Evolutionary conservation across 345 rosid genomes (phyloP).

Genomic region (Draba incana): DNA sequence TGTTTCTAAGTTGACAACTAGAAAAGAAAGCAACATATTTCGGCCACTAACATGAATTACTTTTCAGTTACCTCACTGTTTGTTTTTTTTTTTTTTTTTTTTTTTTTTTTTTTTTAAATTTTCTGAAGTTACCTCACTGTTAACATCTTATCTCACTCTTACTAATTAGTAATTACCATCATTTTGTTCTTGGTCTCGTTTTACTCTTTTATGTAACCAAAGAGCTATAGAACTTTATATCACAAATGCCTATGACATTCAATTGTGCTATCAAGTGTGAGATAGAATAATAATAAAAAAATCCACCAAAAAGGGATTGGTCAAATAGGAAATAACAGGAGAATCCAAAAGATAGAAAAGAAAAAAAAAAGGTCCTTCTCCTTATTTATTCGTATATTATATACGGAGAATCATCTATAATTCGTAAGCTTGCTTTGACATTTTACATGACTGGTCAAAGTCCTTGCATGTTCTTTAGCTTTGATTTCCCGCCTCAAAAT

Average conservation of each 20-base stretch:
- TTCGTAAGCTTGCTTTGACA: slow-evolving; percentile 11
- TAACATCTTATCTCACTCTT: background rate
- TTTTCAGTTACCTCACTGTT: no score
- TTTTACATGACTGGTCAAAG: slow-evolving; percentile 13
- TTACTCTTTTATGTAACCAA: background rate
- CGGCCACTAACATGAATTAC: background rate
- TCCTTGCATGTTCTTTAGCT: slow-evolving; percentile 18
- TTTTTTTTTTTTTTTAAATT: no score
- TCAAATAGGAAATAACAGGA: slow-evolving; percentile 8
- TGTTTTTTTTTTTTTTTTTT: no score
- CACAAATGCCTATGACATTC: slow-evolving; percentile 7
- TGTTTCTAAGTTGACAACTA: no score
- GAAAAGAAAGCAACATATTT: background rate
- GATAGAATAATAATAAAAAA: slow-evolving; percentile 11
- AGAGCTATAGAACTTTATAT: background rate
- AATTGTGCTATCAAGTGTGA: slow-evolving; percentile 12
- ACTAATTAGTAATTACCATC: background rate
- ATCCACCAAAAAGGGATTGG: slow-evolving; percentile 18
- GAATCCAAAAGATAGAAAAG: slow-evolving; percentile 25
- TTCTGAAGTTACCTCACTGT: no score
- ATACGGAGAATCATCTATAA: slow-evolving; percentile 15
- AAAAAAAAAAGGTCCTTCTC: slow-evolving; percentile 30
- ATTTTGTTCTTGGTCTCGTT: background rate
- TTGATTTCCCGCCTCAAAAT: slow-evolving; percentile 15
- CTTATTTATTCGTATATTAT: background rate